Conservation (phyloP, 148 eudicot genomes). For the Vaccinium myrtillus region DNA sequence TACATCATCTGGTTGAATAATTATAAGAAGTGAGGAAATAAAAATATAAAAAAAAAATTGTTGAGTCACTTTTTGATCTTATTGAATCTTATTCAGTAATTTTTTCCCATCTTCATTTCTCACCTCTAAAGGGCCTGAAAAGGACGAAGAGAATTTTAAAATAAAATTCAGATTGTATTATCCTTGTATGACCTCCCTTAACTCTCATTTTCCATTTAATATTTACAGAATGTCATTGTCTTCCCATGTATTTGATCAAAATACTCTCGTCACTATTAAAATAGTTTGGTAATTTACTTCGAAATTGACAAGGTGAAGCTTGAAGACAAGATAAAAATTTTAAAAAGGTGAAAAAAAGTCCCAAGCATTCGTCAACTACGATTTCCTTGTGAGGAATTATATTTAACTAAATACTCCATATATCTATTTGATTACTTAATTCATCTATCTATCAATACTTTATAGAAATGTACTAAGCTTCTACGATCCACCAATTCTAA, state of each 20-base stretch:
- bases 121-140: neutral
- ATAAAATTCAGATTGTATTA: neutral
- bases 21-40: neutral
- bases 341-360: neutral
- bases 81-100: neutral
- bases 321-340: neutral
- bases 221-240: neutral
- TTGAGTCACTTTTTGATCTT: neutral
- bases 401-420: neutral
- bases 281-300: neutral
- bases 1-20: neutral
- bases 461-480: neutral
- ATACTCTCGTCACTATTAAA: neutral
- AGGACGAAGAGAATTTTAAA: neutral
- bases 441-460: neutral
- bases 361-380: neutral
- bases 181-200: neutral
- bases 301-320: neutral
- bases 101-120: too few species aligned
- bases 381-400: neutral
- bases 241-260: neutral
- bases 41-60: neutral
- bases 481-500: neutral
- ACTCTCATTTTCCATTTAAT: neutral
- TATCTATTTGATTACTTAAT: neutral